Percentiles rank a stretch among this genome's conserved stretches.
phyloP scores from a whole-genome alignment of 768 basidiomycete genomes.

The Russula sp. region DNA sequence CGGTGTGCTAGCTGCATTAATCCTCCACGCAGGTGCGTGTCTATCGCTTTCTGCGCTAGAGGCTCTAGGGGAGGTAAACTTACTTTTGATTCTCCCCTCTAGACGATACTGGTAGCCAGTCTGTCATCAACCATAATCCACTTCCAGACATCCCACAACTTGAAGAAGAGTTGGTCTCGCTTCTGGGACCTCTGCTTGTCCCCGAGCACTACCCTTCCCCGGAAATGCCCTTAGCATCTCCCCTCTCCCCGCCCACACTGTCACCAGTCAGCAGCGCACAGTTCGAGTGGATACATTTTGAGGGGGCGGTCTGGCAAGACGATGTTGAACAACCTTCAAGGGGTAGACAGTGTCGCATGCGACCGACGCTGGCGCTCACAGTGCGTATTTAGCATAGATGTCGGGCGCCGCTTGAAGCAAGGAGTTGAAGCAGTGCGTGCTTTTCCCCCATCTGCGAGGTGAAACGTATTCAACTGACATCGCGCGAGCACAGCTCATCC shows the following conservation, averaged over 20 bases:
- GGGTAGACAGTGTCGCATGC: conserved; percentile 73
- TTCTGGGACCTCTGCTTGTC: conserved; percentile 71
- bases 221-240: conserved; percentile 27
- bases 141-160: conserved; percentile 80
- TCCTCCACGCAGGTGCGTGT: conserved; percentile 60
- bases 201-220: conserved; percentile 67
- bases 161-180: conserved; percentile 79
- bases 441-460: conserved; percentile 6
- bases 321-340: conserved; percentile 70
- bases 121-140: conserved; percentile 83
- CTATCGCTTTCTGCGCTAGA: background rate
- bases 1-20: conserved; percentile 77
- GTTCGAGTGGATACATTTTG: conserved; percentile 84
- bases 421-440: conserved; percentile 70
- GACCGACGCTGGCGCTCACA: conserved; percentile 81
- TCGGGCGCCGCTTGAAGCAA: conserved; percentile 69
- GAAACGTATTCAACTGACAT: background rate
- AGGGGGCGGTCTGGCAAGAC: conserved; percentile 76
- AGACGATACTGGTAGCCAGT: conserved; percentile 56
- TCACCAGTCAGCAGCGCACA: conserved; percentile 43
- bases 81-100: background rate
- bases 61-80: background rate
- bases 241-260: conserved; percentile 19
- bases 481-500: conserved; percentile 52
- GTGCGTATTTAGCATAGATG: conserved; percentile 76